Evolutionary conservation across 208 protist species (phyloP).

Genomic region (Trypanosoma mega): DNA sequence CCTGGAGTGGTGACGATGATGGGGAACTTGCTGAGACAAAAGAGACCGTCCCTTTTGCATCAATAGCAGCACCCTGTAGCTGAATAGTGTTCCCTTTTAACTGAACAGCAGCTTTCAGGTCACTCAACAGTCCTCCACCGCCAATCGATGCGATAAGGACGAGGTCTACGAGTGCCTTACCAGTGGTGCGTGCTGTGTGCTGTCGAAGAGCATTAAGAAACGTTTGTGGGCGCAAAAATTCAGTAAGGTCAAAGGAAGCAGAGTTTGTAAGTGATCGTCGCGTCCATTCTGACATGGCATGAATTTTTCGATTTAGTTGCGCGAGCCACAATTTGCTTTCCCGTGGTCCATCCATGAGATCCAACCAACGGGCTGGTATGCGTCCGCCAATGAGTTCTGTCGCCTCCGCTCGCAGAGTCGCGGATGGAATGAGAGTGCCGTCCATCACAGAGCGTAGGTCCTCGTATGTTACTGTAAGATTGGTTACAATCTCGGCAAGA

Average conservation of each 20-base stretch:
- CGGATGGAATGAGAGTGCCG: constrained; percentile 83
- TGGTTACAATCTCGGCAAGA: constrained; percentile 53
- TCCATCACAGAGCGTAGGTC: constrained; percentile 73
- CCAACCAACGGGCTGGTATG: constrained; percentile 86
- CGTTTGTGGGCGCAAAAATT: constrained; percentile 91
- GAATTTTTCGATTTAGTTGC: constrained; percentile 63
- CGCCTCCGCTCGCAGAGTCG: constrained; percentile 61
- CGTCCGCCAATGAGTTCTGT: constrained; percentile 76
- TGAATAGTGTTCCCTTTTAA: constrained; percentile 62
- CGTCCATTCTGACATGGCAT: constrained; percentile 34
- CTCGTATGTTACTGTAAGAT: constrained; percentile 63
- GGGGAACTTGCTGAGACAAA: constrained; percentile 52
- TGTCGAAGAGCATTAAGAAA: constrained; percentile 96
- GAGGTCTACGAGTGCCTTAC: constrained; percentile 77
- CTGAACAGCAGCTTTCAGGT: constrained; percentile 34
- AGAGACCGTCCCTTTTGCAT: constrained; percentile 33
- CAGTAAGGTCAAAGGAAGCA: constrained; percentile 65
- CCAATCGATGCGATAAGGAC: constrained; percentile 49
- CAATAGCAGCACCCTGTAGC: constrained; percentile 71
- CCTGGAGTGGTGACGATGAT: constrained; percentile 50
- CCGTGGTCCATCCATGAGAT: constrained; percentile 82
- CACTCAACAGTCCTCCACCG: constrained; percentile 19
- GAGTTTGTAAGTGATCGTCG: constrained; percentile 46
- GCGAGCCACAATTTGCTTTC: constrained; percentile 82
- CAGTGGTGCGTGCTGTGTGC: constrained; percentile 83